Evolutionary conservation across 495 filamentous ascomycete genomes (phyloP), one percentile per base, ranked within the genome.

Genomic region (Penicilliopsis zonata): DNA sequence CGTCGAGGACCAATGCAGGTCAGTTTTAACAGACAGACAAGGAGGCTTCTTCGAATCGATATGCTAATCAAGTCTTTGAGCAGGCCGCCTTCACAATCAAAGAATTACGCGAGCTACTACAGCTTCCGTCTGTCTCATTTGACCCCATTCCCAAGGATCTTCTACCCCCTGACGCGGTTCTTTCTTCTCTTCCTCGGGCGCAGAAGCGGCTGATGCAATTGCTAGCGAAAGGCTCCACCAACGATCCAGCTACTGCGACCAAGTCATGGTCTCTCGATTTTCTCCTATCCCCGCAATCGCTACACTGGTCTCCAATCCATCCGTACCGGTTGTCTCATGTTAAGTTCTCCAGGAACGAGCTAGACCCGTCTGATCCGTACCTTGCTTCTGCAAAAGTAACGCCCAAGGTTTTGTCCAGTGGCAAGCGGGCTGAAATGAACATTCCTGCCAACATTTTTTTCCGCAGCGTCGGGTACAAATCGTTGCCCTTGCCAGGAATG

Each of bases 21-120:
- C 46, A 32, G 53, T 32, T 34, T 29, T 9, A 8, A 24, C 29
- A 4, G 4, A 35, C 35, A 19, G 30, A 37, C 8, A 27, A n/a
- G n/a, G n/a, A n/a, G n/a, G 25, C 49, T 44, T 9, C 33, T 18
- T 12, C 10, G 13, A 15, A 23, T 30, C 12, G 17, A 25, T 21
- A 38, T 42, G 18, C 44, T 41, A 15, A 24, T 13, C n/a, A n/a
- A n/a, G n/a, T n/a, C n/a, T n/a, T 13, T 32, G 10, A 25, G 4
- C 40, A 88, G 76, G 86, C 83, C 9, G 69, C 90, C 0, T 96
- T 94, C 49, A 94, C 92, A 0, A 88, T 92, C 39, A 96, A 93
- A 52, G 90, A 98, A 52, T 53, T 83, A 2, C 75, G 90, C 3
- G 90, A 96, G 48, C 61, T 95, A 1, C 71, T 94, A 42, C 77